Base-by-base conservation (phyloP, 495 filamentous ascomycete genomes). In the Penicillium flavigenum region DNA sequence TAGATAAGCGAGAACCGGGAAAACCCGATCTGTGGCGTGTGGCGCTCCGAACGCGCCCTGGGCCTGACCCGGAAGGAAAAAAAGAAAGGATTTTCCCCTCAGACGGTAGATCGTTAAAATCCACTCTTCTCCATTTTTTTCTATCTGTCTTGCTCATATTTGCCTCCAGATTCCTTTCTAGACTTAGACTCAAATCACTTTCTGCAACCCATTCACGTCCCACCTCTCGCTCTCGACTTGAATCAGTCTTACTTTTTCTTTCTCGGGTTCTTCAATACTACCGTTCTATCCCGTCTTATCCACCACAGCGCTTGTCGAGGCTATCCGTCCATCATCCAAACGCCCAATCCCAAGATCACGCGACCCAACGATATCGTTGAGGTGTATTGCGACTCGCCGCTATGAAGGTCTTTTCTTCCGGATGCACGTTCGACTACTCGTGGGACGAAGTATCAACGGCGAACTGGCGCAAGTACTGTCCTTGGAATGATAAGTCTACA, bases 391-490 rank as follows among this genome's bases (percentile, higher is more conserved):
- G 42, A 59, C 49, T 49, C 54, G 46, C 46, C 38, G 71, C 51
- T 36, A 98, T 98, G 94, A 96, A 93, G 81, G 88, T 98, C 69
- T 98, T 97, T 70, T 88, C 91, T 34, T 90, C 89, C 58, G 76
- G 76, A 31, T 91, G 88, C 72, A 91, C 89, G 20, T 98, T 97
- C 77, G 82, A 96, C 72, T 98, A 98, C 79, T 92, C 91, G 26
- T 98, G 94, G 93, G 88, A 92, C 63, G 95, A 97, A 72, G 95
- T 98, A 34, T 96, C 92, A n/a, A 90, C 91, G n/a, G 91, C 88
- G 63, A 98, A 98, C 81, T 98, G 94, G 94, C 86, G 86, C 48
- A 98, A 98, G 74, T 98, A 98, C 78, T 95, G 90, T 71, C 91
- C 92, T 32, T 97, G 94, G 94, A 98, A 98, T 76, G 85, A 96